Evolutionary conservation across 176 grass and related monocot species (phyloP).

Genomic region (Aegilops bicornis): DNA sequence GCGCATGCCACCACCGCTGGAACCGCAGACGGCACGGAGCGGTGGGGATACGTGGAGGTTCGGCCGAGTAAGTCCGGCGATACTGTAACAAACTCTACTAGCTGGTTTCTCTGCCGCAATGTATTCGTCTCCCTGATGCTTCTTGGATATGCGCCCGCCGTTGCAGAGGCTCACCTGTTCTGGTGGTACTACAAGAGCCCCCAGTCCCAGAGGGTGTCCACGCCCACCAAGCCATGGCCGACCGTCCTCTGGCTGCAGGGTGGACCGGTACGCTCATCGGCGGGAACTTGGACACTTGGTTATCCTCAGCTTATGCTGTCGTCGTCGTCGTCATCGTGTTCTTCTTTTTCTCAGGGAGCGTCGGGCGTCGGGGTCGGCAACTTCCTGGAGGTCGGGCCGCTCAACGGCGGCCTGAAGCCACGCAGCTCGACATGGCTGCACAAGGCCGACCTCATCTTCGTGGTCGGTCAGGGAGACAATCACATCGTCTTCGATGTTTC

Average conservation of each 20-base stretch:
- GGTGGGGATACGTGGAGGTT: constrained; percentile 83
- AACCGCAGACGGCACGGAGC: constrained; percentile 60
- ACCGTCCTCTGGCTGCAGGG: constrained; percentile 87
- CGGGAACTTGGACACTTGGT: not conserved
- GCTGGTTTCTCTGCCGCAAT: no score
- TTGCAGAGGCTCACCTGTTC: constrained; percentile 82
- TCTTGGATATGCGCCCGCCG: not conserved
- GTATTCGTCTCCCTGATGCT: no score
- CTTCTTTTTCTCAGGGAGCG: constrained; percentile 29
- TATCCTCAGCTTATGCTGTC: no score
- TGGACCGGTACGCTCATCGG: constrained; percentile 47
- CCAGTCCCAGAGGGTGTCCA: constrained; percentile 30
- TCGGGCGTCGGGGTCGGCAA: constrained; percentile 68
- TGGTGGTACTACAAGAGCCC: constrained; percentile 93
- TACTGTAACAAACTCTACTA: not conserved
- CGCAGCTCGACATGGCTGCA: constrained; percentile 80
- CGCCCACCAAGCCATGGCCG: constrained; percentile 52
- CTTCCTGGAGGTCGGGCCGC: constrained; percentile 73
- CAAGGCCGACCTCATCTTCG: constrained; percentile 77
- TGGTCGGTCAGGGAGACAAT: constrained; percentile 29
- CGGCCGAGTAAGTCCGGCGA: constrained; percentile 17
- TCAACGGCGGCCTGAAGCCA: constrained; percentile 54
- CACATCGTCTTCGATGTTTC: not conserved
- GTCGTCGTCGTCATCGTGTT: not conserved
- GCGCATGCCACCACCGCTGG: constrained; percentile 20